Base-by-base conservation (phyloP, 306 rosid genomes). In the Herpetospermum pedunculosum region DNA sequence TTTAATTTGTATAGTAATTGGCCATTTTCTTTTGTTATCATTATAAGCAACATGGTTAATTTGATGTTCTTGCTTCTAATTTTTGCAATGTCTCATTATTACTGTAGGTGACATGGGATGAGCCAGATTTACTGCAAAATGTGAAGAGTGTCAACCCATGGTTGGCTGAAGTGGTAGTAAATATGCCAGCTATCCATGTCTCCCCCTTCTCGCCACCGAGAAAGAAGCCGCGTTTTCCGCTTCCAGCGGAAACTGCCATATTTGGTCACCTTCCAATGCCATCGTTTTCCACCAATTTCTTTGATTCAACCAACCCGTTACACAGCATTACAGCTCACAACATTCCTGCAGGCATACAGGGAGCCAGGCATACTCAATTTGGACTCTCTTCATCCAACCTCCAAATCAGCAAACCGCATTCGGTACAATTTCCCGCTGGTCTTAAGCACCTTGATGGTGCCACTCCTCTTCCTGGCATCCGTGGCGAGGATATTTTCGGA, bases 321-420 rank as follows among this genome's bases (percentile, higher is more conserved):
- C 75, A 77, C 73, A 78, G 80, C 71, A 60, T 89, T 74, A 80
- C 84, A 5, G 29, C 19, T 67, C 82, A 83, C 70, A 75, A 71
- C 40, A 81, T 79, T 81, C 80, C 89, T 74, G 85, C 91, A 81
- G 86, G 97, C 96, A 88, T 95, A 85, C 97, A 95, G 99, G 99
- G 96, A 95, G 96, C 97, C 99, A 95, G 99, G 99, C 99, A 95
- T 85, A 84, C 88, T 86, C 97, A 83, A 82, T 82, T 85, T 77
- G 94, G 87, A 82, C 83, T 78, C 80, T 80, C 91, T 78, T 81
- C 91, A 37, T 76, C 83, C n/a, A 87, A 88, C 79, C 76, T 88
- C 76, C 92, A 80, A 72, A 74, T 80, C 80, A 82, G 75, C 84
- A 89, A 78, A 80, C 81, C 83, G 46, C 94, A 78, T 58, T 50